Evolutionary conservation across 257 asterid genomes (phyloP).

Genomic region (Lithospermum erythrorhizon): DNA sequence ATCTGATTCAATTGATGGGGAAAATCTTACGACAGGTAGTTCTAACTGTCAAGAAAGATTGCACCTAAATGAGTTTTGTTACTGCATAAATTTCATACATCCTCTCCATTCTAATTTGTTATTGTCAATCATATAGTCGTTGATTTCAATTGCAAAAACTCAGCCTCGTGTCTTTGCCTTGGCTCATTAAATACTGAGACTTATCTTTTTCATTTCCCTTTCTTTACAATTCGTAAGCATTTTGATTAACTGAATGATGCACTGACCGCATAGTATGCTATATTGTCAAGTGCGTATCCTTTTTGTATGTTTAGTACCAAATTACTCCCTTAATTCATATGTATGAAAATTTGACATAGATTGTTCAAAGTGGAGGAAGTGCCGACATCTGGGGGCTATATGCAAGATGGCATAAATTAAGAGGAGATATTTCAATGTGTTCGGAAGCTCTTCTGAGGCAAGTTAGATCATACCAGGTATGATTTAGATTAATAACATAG

Average conservation of each 20-base stretch:
- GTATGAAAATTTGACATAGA: slow-evolving; percentile 14
- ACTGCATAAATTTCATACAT: slow-evolving; percentile 1
- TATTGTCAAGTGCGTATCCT: too few relatives aligned
- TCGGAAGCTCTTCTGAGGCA: slow-evolving; percentile 91
- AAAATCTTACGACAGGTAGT: slow-evolving; percentile 34
- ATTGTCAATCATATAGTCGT: background rate
- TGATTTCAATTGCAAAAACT: background rate
- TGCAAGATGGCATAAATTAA: slow-evolving; percentile 83
- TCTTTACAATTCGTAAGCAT: too few relatives aligned
- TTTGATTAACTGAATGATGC: too few relatives aligned
- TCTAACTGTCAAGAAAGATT: background rate
- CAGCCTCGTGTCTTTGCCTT: background rate
- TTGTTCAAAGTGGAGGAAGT: slow-evolving; percentile 53
- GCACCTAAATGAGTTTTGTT: background rate
- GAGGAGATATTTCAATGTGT: slow-evolving; percentile 81
- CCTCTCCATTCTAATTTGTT: background rate
- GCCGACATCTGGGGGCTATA: slow-evolving; percentile 73
- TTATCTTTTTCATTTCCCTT: too few relatives aligned
- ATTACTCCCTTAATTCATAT: background rate
- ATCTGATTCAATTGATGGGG: slow-evolving; percentile 50
- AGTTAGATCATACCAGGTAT: slow-evolving; percentile 62
- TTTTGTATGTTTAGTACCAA: background rate
- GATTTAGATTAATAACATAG: background rate
- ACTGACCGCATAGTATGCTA: too few relatives aligned
- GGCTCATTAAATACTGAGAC: background rate